Percentiles rank a stretch among this genome's conserved stretches.
Evolutionary conservation across 768 basidiomycete species (phyloP).

Genomic region (Naganishia vaughanmartiniae): DNA sequence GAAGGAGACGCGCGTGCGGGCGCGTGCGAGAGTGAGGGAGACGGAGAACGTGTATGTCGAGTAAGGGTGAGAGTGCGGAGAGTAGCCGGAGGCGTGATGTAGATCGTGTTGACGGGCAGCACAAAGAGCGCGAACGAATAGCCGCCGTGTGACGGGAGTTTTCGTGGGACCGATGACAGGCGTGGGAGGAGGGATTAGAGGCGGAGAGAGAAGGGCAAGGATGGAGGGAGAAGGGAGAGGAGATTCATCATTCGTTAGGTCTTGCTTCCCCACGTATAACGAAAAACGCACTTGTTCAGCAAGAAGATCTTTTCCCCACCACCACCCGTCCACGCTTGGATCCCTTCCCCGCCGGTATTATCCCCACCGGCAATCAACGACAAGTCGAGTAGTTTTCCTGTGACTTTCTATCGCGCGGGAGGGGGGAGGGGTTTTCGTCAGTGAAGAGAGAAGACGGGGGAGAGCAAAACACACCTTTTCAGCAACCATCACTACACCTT

Average conservation of each 20-base stretch:
- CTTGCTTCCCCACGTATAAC: no score
- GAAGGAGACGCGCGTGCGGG: conserved; percentile 19
- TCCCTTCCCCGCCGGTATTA: conserved; percentile 60
- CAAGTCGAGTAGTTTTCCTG: conserved; percentile 92
- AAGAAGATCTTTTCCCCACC: conserved; percentile 98
- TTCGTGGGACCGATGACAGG: no score
- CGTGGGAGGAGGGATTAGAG: neutral
- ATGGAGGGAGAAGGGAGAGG: no score
- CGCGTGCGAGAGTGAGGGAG: neutral
- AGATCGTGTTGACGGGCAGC: no score
- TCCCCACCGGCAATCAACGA: conserved; percentile 72
- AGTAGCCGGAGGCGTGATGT: no score
- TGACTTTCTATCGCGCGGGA: conserved; percentile 72
- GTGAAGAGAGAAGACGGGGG: neutral
- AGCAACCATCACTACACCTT: conserved; percentile 52
- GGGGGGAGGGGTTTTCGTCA: no score
- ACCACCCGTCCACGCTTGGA: conserved; percentile 62
- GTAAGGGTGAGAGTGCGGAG: no score
- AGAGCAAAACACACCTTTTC: conserved; percentile 40
- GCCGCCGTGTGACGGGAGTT: no score
- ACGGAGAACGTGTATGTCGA: no score
- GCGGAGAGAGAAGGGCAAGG: neutral
- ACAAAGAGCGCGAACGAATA: no score
- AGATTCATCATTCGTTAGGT: no score
- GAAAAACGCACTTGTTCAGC: conserved; percentile 68